phyloP scores from a whole-genome alignment of 192 early-diverging fungal genomes.

The Rhizophagus prolifer region DNA sequence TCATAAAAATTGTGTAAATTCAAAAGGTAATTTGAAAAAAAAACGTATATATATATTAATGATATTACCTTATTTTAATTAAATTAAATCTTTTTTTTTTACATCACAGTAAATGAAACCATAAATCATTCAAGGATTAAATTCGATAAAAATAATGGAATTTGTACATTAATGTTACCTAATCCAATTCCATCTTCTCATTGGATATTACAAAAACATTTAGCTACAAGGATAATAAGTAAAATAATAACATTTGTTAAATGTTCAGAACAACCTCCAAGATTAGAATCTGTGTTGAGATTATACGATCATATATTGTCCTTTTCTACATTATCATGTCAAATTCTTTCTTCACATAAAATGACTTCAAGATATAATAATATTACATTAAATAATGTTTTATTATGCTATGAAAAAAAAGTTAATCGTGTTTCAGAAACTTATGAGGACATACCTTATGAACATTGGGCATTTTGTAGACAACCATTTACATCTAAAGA shows the following conservation, averaged over 20 bases:
- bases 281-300: constrained; percentile 30
- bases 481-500: constrained; percentile 17
- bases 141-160: constrained; percentile 36
- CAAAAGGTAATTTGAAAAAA: constrained; percentile 19
- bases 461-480: constrained; percentile 7
- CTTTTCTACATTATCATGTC: no score
- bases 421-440: background rate
- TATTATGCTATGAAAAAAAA: background rate
- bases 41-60: no score
- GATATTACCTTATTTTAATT: no score
- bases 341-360: background rate
- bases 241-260: constrained; percentile 38
- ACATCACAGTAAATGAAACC: constrained; percentile 12
- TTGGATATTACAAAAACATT: background rate
- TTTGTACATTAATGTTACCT: constrained; percentile 31
- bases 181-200: background rate
- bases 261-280: constrained; percentile 36
- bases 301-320: constrained; percentile 19
- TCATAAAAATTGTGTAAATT: constrained; percentile 35
- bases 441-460: background rate
- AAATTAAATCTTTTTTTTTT: background rate
- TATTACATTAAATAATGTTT: background rate
- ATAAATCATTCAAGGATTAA: constrained; percentile 9
- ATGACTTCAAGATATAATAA: background rate
- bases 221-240: constrained; percentile 8